Evolutionary conservation across 306 rosid species (phyloP).

Genomic region (Oemleria cerasiformis): DNA sequence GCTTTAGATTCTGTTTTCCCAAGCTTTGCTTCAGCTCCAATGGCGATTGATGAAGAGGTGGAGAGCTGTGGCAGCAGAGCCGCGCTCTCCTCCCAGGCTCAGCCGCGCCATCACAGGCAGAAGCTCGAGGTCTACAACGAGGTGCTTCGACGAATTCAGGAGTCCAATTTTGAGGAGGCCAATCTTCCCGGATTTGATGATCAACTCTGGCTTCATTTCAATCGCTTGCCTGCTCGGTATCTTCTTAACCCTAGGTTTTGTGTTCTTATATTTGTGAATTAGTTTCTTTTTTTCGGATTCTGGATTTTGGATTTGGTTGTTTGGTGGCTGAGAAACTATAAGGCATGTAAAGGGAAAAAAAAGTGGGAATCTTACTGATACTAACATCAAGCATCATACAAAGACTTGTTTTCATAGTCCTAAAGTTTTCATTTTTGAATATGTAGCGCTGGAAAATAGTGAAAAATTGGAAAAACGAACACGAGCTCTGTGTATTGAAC

Average conservation of each 20-base stretch:
- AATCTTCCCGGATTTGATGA: conserved; percentile 85
- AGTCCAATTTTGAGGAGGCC: conserved; percentile 61
- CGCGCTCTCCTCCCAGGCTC: conserved; percentile 46
- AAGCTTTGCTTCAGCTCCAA: conserved; percentile 11
- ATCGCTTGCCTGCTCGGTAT: conserved; percentile 92
- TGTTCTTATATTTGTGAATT: not conserved
- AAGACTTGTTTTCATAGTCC: not conserved
- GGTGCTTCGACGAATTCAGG: conserved; percentile 81
- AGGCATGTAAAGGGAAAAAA: not conserved
- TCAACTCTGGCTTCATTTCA: conserved; percentile 92
- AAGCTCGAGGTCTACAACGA: conserved; percentile 82
- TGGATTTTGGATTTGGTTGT: not conserved
- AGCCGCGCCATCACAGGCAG: conserved; percentile 61
- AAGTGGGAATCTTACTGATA: conserved; percentile 3
- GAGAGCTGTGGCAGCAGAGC: conserved; percentile 94
- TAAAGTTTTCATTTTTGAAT: not conserved
- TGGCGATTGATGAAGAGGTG: conserved; percentile 79
- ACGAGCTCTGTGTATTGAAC: not conserved
- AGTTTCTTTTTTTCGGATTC: not conserved
- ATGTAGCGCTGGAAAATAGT: not conserved
- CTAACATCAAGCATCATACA: not conserved
- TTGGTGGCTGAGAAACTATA: not conserved
- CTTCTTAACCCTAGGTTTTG: conserved; percentile 19
- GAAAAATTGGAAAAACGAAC: not conserved
- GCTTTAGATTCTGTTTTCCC: not conserved